Base-by-base conservation (phyloP, 225 moss, liverwort and hornwort genomes). In the Rhytidiadelphus loreus region DNA sequence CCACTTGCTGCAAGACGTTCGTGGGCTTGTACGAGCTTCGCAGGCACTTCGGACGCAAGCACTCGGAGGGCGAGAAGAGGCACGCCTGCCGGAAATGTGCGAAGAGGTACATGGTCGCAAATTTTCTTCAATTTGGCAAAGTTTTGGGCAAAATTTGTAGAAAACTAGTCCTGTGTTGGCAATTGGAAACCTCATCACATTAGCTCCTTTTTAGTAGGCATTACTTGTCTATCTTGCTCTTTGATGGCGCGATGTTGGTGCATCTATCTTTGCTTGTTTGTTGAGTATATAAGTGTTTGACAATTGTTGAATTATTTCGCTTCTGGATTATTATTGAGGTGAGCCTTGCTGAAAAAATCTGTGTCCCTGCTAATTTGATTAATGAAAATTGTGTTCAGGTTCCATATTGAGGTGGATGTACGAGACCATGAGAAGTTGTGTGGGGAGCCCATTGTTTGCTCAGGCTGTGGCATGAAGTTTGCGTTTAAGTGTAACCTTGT, bases 1-100 rank as follows among this genome's bases (percentile, higher is more conserved):
- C 98, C 7, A 87, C 74, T 2, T 98, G 98, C 91, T 91, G 90
- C 85, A 94, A 92, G 86, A 95, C 96, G 4, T 98, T 98, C 72
- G 98, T 98, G 33, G 98, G 98, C 8, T 85, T 98, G 73, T 98
- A 98, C 80, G 98, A 98, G 92, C 92, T 98, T 29, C 86, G 98
- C 65, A 85, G 98, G 29, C 96, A 98, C 83, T 95, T 86, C 48
- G 98, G 98, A 22, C 88, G 98, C 20, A 98, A 96, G 90, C 98
- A 98, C 82, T 93, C 96, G 17, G 92, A 95, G 53, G 98, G 96
- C 14, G 96, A 95, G 92, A 98, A 97, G 89, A 81, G 88, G 2
- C 92, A 89, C 56, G 96, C 88, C 12, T 98, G 98, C 83, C 80
- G 92, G 62, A 98, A 98, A 86, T 98, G 98, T 53, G 93, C 89